These are phyloP conservation scores for Saccharomyces jurei DNA, from an alignment of 805 yeast genomes.

Conservation along the genomic window DNA sequence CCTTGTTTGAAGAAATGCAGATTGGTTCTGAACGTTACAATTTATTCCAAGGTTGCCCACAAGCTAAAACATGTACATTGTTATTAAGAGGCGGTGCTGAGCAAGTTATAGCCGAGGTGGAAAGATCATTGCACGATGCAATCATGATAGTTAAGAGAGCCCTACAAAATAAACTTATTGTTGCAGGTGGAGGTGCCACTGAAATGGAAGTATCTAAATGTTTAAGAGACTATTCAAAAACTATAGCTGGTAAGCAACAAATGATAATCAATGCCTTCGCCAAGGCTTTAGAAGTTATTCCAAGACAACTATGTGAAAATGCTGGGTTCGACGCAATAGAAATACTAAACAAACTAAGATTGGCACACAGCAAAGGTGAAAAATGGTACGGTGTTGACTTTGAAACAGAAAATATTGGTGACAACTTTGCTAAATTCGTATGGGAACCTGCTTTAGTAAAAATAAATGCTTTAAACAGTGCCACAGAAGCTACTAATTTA, in stretches of 20 bases:
- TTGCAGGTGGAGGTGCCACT: constrained; percentile 98
- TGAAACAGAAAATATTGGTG: constrained; percentile 69
- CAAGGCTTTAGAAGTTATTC: constrained; percentile 88
- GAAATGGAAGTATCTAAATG: constrained; percentile 94
- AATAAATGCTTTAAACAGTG: constrained; percentile 86
- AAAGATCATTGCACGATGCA: constrained; percentile 95
- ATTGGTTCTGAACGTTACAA: constrained; percentile 95
- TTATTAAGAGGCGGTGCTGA: constrained; percentile 96
- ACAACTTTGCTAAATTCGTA: constrained; percentile 77
- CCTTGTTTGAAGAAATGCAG: constrained; percentile 81
- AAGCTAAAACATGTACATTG: constrained; percentile 88
- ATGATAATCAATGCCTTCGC: constrained; percentile 88
- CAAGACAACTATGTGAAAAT: constrained; percentile 94
- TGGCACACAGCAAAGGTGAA: constrained; percentile 91
- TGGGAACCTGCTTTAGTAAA: constrained; percentile 98
- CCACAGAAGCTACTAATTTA: constrained; percentile 92
- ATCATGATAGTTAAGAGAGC: constrained; percentile 97
- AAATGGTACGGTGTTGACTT: constrained; percentile 90
- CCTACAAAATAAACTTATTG: constrained; percentile 74
- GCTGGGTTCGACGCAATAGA: constrained; percentile 99
- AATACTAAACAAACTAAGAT: constrained; percentile 78
- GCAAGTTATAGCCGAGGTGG: constrained; percentile 96
- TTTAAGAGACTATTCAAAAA: constrained; percentile 76
- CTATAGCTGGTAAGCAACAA: constrained; percentile 94
- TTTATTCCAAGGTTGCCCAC: constrained; percentile 85